A percentile compares a stretch with the other conserved stretches of the same genome.
Conservation (phyloP, 2,329 filamentous ascomycete species). For the Calonectria multiphialidica region DNA sequence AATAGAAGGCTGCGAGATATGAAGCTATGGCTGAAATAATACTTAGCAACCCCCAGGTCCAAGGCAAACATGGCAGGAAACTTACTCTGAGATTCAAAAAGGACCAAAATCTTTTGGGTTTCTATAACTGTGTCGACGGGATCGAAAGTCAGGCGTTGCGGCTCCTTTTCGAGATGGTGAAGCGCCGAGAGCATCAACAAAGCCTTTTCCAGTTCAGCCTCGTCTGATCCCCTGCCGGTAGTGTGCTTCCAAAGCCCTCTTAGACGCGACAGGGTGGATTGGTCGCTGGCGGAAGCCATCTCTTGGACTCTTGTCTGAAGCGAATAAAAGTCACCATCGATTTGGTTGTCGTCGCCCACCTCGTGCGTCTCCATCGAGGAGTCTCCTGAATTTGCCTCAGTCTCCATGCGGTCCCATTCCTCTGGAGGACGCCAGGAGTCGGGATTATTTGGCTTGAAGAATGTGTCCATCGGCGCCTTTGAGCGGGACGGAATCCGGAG, state of each 20-base stretch:
- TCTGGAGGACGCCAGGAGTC: conserved; percentile 60
- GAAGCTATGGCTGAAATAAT: conserved; percentile 57
- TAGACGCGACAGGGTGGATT: conserved; percentile 65
- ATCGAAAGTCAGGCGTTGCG: conserved; percentile 27
- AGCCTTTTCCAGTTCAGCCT: conserved; percentile 66
- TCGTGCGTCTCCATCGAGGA: neutral
- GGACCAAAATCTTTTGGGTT: conserved; percentile 56
- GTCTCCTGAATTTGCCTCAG: neutral
- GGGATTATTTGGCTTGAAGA: conserved; percentile 50
- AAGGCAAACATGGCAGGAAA: neutral
- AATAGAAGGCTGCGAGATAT: conserved; percentile 61
- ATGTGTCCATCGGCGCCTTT: conserved; percentile 31
- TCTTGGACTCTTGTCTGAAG: conserved; percentile 31
- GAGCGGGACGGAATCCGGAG: conserved; percentile 16
- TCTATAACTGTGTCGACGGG: neutral
- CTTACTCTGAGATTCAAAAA: conserved; percentile 65
- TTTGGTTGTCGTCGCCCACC: conserved; percentile 1
- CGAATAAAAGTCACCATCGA: conserved; percentile 12
- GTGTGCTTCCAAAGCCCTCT: conserved; percentile 49
- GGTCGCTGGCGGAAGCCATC: conserved; percentile 40
- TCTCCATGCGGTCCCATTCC: conserved; percentile 52
- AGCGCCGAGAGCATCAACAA: conserved; percentile 72
- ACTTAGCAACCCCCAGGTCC: neutral
- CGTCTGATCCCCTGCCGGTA: neutral
- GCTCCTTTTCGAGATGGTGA: conserved; percentile 56